phyloP scores from a whole-genome alignment of 352 stramenopile species.

The Phytophthora colocasiae region DNA sequence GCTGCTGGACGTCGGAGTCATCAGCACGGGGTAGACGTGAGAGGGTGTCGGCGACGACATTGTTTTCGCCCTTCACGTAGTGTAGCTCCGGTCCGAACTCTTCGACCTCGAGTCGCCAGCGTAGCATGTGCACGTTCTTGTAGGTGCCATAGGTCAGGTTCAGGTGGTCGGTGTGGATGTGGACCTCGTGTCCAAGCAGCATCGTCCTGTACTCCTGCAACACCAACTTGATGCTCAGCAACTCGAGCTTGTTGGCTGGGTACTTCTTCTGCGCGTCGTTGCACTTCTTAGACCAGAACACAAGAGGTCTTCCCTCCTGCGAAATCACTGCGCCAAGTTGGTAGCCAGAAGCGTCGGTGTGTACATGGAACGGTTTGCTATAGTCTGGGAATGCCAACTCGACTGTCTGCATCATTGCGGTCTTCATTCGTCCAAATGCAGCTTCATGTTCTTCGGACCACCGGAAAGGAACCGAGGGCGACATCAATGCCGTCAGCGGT shows the following conservation, averaged over 20 bases:
- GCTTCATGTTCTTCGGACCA: neutral
- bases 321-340: conserved; percentile 7
- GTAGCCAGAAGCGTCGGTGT: neutral
- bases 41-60: conserved; percentile 8
- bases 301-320: conserved; percentile 1
- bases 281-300: conserved; percentile 17
- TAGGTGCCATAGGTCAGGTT: conserved; percentile 1
- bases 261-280: conserved; percentile 3
- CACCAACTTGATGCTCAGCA: conserved; percentile 7
- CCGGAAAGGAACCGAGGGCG: neutral
- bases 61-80: conserved; percentile 15
- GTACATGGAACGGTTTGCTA: conserved; percentile 6
- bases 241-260: neutral
- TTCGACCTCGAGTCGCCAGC: conserved; percentile 13
- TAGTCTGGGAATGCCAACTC: neutral
- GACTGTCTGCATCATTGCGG: conserved; percentile 3
- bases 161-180: conserved; percentile 18
- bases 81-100: conserved; percentile 3
- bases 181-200: conserved; percentile 4
- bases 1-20: too few relatives aligned
- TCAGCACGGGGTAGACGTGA: conserved; percentile 1
- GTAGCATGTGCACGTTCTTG: conserved; percentile 15
- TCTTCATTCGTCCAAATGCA: conserved; percentile 6
- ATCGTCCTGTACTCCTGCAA: conserved; percentile 8
- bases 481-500: conserved; percentile 3